Percentiles rank a stretch among this genome's conserved stretches.
These are phyloP conservation scores for Neurospora terricola DNA, from an alignment of 495 filamentous ascomycete species.

Conservation along the genomic window DNA sequence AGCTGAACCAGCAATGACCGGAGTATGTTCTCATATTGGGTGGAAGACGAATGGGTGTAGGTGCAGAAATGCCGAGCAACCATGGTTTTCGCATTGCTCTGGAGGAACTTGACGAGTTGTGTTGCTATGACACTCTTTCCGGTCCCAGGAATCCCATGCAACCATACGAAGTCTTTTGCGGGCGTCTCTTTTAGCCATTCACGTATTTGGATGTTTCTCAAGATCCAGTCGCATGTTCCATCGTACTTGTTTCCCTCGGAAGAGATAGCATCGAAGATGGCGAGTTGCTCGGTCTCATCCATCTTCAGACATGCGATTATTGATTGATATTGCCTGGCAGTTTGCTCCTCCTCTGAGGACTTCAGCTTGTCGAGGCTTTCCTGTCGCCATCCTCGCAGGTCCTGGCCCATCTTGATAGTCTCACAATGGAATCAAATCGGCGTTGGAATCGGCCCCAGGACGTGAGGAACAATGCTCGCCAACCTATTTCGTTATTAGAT, in stretches of 20 bases:
- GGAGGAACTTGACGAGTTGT: slow-evolving; percentile 16
- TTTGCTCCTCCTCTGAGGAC: slow-evolving; percentile 11
- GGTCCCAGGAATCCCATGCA: slow-evolving; percentile 20
- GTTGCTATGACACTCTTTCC: slow-evolving; percentile 23
- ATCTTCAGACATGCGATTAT: slow-evolving; percentile 21
- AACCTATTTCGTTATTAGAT: slow-evolving; percentile 18
- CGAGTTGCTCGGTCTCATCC: slow-evolving; percentile 19
- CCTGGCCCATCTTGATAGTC: slow-evolving; percentile 9
- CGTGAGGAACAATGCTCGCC: slow-evolving; percentile 34
- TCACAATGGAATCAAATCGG: slow-evolving; percentile 18
- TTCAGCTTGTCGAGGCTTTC: slow-evolving; percentile 12
- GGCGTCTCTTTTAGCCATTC: slow-evolving; percentile 14
- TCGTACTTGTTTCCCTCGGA: slow-evolving; percentile 10
- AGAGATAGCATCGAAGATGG: slow-evolving; percentile 13
- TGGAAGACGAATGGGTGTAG: slow-evolving; percentile 20
- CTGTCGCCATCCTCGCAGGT: slow-evolving; percentile 9
- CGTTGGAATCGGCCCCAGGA: slow-evolving; percentile 32
- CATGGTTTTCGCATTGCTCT: not conserved
- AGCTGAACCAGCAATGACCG: slow-evolving; percentile 18
- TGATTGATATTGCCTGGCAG: slow-evolving; percentile 10
- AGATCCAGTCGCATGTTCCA: slow-evolving; percentile 21
- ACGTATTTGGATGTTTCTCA: slow-evolving; percentile 11
- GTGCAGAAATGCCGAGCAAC: slow-evolving; percentile 22
- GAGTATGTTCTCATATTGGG: slow-evolving; percentile 19
- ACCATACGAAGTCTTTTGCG: slow-evolving; percentile 11